Base-by-base conservation (phyloP, 1,284 basidiomycete species). In the Irpex sp. region DNA sequence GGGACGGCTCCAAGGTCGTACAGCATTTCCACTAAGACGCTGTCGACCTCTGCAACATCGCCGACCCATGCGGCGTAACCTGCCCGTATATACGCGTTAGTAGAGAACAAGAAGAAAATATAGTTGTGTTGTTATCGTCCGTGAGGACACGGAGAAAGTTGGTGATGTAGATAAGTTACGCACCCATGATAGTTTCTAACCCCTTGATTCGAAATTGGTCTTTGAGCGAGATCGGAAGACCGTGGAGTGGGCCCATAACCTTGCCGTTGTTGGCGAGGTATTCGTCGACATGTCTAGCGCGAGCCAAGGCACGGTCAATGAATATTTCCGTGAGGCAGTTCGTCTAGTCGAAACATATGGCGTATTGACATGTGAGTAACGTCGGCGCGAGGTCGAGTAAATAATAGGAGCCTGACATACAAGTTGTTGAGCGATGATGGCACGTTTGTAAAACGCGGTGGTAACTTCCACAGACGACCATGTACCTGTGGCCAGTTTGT, bases 361-460 rank as follows among this genome's bases (percentile, higher is more conserved):
- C 47, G 67, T 34, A 37, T 49, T 40, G 61, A 52, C 44, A 57
- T 57, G 58, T n/a, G 15, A 31, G 52, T 47, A 19, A 57, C 7
- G 26, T 15, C 8, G 55, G 47, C 17, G n/a, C 59, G 34, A 44
- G 15, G 11, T 15, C 5, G 8, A 38, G 37, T 5, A 38, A 51
- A 21, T 8, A 51, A 51, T 8, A 17, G 17, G 49, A 11, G n/a
- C 11, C 13, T 31, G 9, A 58, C 88, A 72, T 65, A 93, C 93
- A 11, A 93, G 75, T 72, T 94, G 93, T 64, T 94, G 93, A 0
- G 93, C 92, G 58, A 94, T 76, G 57, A 91, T 81, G 0, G 93
- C 90, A 19, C 92, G 81, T 77, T 94, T 94, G 73, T 85, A 86
- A 74, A 90, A 94, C 0, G 92, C 89, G 3, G 82, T 87, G 0